Evolutionary conservation across 2,329 filamentous ascomycete species (phyloP).

Genomic region (Scortechinia acanthostroma): DNA sequence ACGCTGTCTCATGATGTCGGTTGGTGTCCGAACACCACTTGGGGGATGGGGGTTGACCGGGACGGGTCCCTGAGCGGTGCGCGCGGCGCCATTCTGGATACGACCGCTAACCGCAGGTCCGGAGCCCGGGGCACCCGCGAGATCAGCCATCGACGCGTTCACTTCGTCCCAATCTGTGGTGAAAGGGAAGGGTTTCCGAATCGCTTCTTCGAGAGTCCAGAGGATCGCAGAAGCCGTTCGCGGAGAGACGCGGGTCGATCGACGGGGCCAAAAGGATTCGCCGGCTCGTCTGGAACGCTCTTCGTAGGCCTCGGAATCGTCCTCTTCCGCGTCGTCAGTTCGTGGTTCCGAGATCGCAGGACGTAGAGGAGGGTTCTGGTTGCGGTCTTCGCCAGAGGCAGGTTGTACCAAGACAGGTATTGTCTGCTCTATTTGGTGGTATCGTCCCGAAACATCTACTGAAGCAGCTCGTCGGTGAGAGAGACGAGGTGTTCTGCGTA

Average conservation of each 20-base stretch:
- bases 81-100: not conserved
- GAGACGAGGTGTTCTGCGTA: constrained; percentile 10
- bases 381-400: not conserved
- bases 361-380: not conserved
- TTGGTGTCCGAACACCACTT: constrained; percentile 20
- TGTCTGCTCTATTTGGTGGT: not conserved
- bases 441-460: not conserved
- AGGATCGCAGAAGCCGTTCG: constrained; percentile 79
- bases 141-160: constrained; percentile 85
- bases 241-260: constrained; percentile 43
- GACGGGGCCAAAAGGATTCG: constrained; percentile 28
- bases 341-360: constrained; percentile 14
- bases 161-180: constrained; percentile 80
- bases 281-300: constrained; percentile 13
- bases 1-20: not conserved
- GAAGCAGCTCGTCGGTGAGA: not conserved
- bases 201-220: constrained; percentile 74
- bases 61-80: constrained; percentile 26
- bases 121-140: constrained; percentile 42
- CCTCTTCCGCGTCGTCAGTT: constrained; percentile 25
- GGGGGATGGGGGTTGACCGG: constrained; percentile 39
- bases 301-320: constrained; percentile 15
- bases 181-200: constrained; percentile 76
- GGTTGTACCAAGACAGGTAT: not conserved
- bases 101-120: constrained; percentile 44